These are phyloP conservation scores for Theileria annulata DNA, from an alignment of 169 alveolate genomes.

Conservation along the genomic window DNA sequence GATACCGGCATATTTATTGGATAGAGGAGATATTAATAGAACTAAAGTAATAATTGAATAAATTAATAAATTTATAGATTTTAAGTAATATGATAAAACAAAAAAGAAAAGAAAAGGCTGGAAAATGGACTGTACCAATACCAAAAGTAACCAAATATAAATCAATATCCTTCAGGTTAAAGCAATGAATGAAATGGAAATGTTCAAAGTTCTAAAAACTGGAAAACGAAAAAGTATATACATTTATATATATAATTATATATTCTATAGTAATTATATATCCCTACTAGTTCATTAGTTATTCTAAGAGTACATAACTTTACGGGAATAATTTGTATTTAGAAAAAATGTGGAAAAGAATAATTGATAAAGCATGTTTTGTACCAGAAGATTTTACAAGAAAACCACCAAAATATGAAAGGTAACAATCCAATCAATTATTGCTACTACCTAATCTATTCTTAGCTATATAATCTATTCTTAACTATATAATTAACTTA, in stretches of 20 bases:
- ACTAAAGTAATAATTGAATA: constrained; percentile 78
- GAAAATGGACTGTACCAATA: constrained; percentile 99
- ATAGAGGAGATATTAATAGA: constrained; percentile 94
- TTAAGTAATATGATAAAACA: constrained; percentile 97
- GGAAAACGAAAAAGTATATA: constrained; percentile 90
- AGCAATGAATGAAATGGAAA: constrained; percentile 84
- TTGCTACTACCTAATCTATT: neutral
- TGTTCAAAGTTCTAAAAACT: constrained; percentile 90
- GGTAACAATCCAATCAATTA: constrained; percentile 62
- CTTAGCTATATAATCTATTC: neutral
- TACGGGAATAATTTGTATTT: neutral
- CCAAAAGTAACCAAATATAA: constrained; percentile 92
- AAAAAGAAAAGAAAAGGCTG: constrained; percentile 98
- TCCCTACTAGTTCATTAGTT: neutral
- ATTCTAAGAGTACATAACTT: neutral
- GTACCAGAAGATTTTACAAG: constrained; percentile 98
- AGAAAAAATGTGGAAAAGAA: constrained; percentile 97
- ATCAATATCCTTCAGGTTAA: constrained; percentile 32
- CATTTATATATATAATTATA: neutral
- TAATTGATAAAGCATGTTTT: constrained; percentile 95
- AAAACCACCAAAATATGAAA: constrained; percentile 98
- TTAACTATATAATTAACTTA: neutral
- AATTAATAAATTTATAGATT: constrained; percentile 51
- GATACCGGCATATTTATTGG: constrained; percentile 97
- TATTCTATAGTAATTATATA: neutral